Base-by-base conservation (phyloP, 2,329 filamentous ascomycete species). In the Bipolaris zeicola region DNA sequence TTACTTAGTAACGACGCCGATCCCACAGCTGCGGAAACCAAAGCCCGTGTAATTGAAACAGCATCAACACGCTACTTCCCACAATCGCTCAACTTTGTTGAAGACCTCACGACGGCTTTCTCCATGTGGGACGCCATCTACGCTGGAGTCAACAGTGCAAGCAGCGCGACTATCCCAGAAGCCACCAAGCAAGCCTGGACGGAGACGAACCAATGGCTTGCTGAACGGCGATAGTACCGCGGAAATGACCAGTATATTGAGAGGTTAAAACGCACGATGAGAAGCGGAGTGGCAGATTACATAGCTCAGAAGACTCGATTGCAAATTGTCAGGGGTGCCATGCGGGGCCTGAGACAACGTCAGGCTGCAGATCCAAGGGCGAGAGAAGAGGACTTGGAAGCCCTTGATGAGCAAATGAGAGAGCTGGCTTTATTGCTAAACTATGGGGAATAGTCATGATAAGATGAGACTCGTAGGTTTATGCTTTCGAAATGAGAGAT, bases 101-200 rank as follows among this genome's bases (percentile, higher is more conserved):
- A 76, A 14, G 87, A 88, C 70, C 74, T 89, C 50, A 76, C 84
- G 50, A 81, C 80, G 57, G 86, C 85, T 3, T 89, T 87, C 72
- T 81, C 81, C 55, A 74, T 89, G 26, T 89, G 86, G 86, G 86
- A 87, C 78, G 85, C 86, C 55, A 84, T 88, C 51, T 85, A 83
- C 66, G 80, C 81, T 51, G 86, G 83, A 14, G 80, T 87, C 28
- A 84, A 86, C 68, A 79, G 76, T 41, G 81, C 82, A 2, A 81
- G 81, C 13, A 80, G 78, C 43, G 50, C 73, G 18, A 66, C 73
- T 22, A 66, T 77, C 3, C 75, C 76, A 31, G 75, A 82, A 62
- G 49, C 65, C 26, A 80, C 82, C 34, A 78, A 80, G 50, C 81
- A 83, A 63, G 63, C 81, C 41, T 89, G 87, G 81, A 79, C 79